A percentile compares a stretch with the other conserved stretches of the same genome.
Evolutionary conservation across 352 stramenopile species (phyloP).

Genomic region (Phytophthora boehmeriae): DNA sequence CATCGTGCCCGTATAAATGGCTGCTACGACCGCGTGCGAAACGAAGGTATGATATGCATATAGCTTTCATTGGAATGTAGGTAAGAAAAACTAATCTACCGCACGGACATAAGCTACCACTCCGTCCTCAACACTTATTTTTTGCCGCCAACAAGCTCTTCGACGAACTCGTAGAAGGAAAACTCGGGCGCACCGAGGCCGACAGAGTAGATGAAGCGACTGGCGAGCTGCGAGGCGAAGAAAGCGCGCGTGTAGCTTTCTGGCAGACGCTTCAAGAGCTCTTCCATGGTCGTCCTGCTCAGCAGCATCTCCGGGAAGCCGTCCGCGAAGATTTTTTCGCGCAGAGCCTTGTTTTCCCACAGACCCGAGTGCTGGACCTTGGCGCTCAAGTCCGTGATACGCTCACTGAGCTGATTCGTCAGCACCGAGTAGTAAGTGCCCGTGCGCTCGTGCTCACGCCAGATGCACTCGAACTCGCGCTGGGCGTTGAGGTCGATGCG

Average conservation of each 20-base stretch:
- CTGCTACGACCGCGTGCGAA: too few species aligned
- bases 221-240: constrained; percentile 83
- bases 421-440: constrained; percentile 76
- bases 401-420: constrained; percentile 78
- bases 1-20: too few species aligned
- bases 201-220: constrained; percentile 82
- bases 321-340: constrained; percentile 74
- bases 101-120: constrained; percentile 2
- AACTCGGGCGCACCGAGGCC: constrained; percentile 78
- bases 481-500: constrained; percentile 83
- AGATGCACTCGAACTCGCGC: constrained; percentile 88
- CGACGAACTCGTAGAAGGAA: constrained; percentile 88
- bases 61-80: too few species aligned
- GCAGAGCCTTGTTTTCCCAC: constrained; percentile 70
- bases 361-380: constrained; percentile 82
- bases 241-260: constrained; percentile 83
- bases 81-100: constrained; percentile 21
- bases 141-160: constrained; percentile 53
- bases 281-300: constrained; percentile 56
- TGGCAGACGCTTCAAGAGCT: constrained; percentile 71
- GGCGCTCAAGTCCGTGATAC: constrained; percentile 81
- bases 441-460: constrained; percentile 73
- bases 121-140: constrained; percentile 10
- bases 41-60: too few species aligned
- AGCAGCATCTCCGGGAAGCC: constrained; percentile 80